A percentile compares a stretch with the other conserved stretches of the same genome.
phyloP scores from a whole-genome alignment of 2,329 filamentous ascomycete genomes.

The Aureobasidium sp. region DNA sequence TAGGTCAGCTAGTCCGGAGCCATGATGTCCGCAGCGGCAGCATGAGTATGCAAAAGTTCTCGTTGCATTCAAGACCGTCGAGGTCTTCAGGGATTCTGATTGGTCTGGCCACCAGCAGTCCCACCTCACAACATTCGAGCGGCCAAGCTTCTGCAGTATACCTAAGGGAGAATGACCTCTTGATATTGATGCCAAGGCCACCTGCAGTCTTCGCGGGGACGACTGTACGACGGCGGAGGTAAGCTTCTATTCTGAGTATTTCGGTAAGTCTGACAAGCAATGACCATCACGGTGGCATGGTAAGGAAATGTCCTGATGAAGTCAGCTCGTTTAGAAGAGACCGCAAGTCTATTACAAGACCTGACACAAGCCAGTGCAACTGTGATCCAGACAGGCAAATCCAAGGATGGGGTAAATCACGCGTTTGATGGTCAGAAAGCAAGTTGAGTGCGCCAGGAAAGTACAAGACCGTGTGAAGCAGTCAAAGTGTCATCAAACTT shows the following conservation, averaged over 20 bases:
- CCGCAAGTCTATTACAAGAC: background rate
- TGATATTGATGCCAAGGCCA: background rate
- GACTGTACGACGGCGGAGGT: background rate
- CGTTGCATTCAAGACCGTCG: background rate
- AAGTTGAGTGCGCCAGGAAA: background rate
- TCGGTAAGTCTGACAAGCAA: background rate
- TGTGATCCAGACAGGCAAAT: background rate
- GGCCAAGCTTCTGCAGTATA: background rate
- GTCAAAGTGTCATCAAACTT: background rate
- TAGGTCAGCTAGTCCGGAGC: background rate
- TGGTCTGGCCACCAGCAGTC: background rate
- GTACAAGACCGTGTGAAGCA: background rate
- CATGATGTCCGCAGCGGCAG: slow-evolving; percentile 4
- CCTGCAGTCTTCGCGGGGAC: background rate
- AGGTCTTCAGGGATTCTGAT: background rate
- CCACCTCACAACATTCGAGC: background rate
- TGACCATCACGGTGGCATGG: background rate
- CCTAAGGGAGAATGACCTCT: background rate
- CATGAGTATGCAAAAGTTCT: background rate
- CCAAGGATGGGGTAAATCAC: background rate
- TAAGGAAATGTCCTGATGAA: background rate
- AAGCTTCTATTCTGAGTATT: slow-evolving; percentile 5
- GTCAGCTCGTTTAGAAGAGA: background rate
- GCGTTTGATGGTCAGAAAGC: background rate
- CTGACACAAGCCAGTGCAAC: background rate